Base-by-base conservation (phyloP, 2,329 filamentous ascomycete genomes). In the Ceratocystis huliohia region DNA sequence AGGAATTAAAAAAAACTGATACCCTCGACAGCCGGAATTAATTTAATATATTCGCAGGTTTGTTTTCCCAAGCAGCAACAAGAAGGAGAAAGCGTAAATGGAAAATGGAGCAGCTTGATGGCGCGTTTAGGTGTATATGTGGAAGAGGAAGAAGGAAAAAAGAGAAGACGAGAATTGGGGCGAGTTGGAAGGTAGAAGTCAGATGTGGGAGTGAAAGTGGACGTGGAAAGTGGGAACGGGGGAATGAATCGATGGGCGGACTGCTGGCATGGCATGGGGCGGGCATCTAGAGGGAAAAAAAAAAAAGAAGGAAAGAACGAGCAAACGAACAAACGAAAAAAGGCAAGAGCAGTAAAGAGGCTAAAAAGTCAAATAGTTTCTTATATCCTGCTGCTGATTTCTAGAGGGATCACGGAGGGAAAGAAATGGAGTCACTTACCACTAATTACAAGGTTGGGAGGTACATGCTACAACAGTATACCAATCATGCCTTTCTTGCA, bases 321-420 rank as follows among this genome's bases (percentile, higher is more conserved):
- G n/a, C 25, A 59, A 20, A 59, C 53, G 25, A 33, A 57, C 25
- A 30, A 33, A 30, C n/a, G 25, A 7, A 33, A 61, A 46, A 61
- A 66, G 30, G 46, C 28, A 50, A 66, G 22, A 65, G 30, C 45
- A 67, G 46, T 57, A 67, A 57, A 62, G 46, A 65, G 37, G 63
- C 45, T 63, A 62, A 44, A 41, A 50, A 37, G n/a, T 41, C 22
- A 62, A 62, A 5, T 5, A 8, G 28, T 48, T 22, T 41, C 37
- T 41, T 15, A 41, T 41, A 41, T 41, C 37, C 37, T 41, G 37
- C 37, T 41, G 37, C 33, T 65, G 37, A n/a, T 41, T 41, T 64
- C 61, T 63, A 10, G 61, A 30, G 59, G 59, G 59, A 66, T 66
- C 59, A 37, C 65, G 59, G 65, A 66, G 46, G 59, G 59, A 63